Evolutionary conservation across 106 monocot genomes (phyloP).

Genomic region (Acorus gramineus): DNA sequence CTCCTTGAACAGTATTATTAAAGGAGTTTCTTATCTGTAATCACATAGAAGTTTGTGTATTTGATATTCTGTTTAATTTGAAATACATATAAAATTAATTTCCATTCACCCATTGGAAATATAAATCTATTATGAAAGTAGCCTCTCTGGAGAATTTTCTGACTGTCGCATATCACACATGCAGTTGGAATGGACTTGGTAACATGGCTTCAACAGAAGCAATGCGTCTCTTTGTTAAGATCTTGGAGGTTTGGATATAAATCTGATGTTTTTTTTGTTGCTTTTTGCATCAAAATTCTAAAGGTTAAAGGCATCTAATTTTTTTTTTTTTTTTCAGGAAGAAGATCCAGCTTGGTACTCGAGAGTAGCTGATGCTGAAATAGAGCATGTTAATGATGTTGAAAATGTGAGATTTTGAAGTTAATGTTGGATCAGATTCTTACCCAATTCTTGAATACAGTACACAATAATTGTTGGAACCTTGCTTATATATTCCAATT

Average conservation of each 20-base stretch:
- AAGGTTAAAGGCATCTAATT: constrained; percentile 3
- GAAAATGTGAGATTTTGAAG: constrained; percentile 43
- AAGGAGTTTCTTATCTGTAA: too few species aligned
- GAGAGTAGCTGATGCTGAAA: constrained; percentile 44
- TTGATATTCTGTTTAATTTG: too few species aligned
- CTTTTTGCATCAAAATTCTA: constrained; percentile 1
- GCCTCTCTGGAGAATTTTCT: neutral
- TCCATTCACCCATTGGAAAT: too few species aligned
- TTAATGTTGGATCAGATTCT: neutral
- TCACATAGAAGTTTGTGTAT: too few species aligned
- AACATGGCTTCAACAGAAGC: constrained; percentile 95
- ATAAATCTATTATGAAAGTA: too few species aligned
- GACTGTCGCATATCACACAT: constrained; percentile 8
- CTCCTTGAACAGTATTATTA: too few species aligned
- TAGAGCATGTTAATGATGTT: constrained; percentile 42
- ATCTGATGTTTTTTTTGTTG: neutral
- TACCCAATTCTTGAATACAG: neutral
- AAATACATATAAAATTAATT: too few species aligned
- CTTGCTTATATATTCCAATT: too few species aligned
- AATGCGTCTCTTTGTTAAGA: constrained; percentile 98
- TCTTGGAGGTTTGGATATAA: constrained; percentile 58
- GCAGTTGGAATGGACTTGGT: constrained; percentile 97
- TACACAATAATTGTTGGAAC: neutral
- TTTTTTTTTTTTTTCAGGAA: constrained; percentile 35
- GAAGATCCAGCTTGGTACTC: constrained; percentile 98